Base-by-base conservation (phyloP, 495 filamentous ascomycete genomes). In the Annulohypoxylon bovei region DNA sequence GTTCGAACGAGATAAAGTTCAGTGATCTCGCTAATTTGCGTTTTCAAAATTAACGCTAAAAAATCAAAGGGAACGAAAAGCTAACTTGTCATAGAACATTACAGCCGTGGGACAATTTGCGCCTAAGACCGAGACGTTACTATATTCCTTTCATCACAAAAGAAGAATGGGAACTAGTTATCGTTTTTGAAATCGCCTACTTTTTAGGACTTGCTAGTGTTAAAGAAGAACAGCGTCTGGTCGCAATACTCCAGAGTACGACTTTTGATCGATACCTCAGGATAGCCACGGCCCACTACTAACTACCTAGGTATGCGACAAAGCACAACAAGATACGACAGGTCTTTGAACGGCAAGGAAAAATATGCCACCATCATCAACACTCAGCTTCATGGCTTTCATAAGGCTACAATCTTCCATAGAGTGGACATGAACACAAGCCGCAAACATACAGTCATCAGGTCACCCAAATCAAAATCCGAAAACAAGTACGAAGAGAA, bases 401-500 rank as follows among this genome's bases (percentile, higher is more conserved):
- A 11, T 28, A 22, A 7, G 18, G 18, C 1, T 9, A 53, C 20
- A 28, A 37, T 40, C 18, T 6, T 22, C 28, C 3, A 35, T 23
- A 16, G 27, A 35, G 12, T 8, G 8, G 23, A 39, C 18, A 46
- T 6, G n/a, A 46, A 28, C 50, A 55, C 37, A 32, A 57, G 42
- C 39, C 16, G n/a, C 61, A 30, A 58, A 50, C 28, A 65, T 5
- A 63, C 27, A 32, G 52, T 22, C 25, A 37, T 30, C 53, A 49
- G 22, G 9, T 54, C 14, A 14, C 59, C 16, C 28, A 25, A 33
- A 58, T 58, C 55, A 33, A 64, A 47, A n/a, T 64, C 37, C n/a
- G n/a, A 44, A 16, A 23, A 35, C 12, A 14, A 3, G 12, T n/a
- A 39, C 12, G 20, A 59, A 42, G 30, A 50, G 14, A 35, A 49